Base-by-base conservation (phyloP, 345 rosid genomes). In the Noccaea caerulescens region DNA sequence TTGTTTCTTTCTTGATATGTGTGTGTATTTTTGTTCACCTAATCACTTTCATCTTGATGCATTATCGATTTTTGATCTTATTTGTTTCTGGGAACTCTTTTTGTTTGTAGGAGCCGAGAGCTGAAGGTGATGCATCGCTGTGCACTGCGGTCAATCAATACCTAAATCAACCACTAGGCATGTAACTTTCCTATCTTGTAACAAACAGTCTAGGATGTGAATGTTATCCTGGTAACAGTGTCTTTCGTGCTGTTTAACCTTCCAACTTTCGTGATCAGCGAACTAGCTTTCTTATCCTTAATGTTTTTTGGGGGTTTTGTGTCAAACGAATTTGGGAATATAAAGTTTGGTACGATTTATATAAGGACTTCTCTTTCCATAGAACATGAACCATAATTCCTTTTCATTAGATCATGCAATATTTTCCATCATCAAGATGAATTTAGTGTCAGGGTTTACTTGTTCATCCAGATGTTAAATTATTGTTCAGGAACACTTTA, bases 101-200 rank as follows among this genome's bases (percentile, higher is more conserved):
- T 77, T 12, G 49, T 41, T 66, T 75, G 57, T 71, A 93, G 97
- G 96, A 89, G 92, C 95, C 90, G 14, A 81, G 76, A 73, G 86
- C 81, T 52, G 94, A 87, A 76, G 90, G 77, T 76, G 98, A 93
- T 72, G 76, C 73, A 27, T 78, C 81, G 62, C 43, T 93, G 47
- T 91, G 97, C 78, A 67, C 75, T 79, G 76, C 91, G 27, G 88
- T 91, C 64, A 93, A 91, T 77, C 76, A 81, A 68, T 74, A 73
- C 76, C 81, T 91, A 45, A 93, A 93, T 76, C 84, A 77, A 73
- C 95, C 93, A 55, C 67, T 93, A 82, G 97, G 97, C 90, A 83
- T 49, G 57, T 77, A 50, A 52, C 54, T 39, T 64, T 46, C 47
- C 45, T 72, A 51, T 70, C 72, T 75, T 50, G 55, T 68, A 33